Base-by-base conservation (phyloP, 139 green algal genomes). In the Spirogloea muscicola region DNA sequence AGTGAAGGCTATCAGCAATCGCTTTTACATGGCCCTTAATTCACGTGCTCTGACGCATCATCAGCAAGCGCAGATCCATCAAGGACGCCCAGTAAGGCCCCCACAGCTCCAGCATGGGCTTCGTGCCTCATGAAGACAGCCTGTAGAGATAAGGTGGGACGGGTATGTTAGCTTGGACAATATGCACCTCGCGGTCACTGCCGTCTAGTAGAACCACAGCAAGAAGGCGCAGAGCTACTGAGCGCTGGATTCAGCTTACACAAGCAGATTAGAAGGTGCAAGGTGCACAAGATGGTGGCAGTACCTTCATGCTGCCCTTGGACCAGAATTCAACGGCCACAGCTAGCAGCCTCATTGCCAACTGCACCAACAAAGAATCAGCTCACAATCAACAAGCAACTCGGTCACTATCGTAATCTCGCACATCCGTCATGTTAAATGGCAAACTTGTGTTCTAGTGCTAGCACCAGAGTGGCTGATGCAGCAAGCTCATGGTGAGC, bases 241-340 rank as follows among this genome's bases (percentile, higher is more conserved):
- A 0, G 10, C 36, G 43, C 7, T 34, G 36, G 34, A 61, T 62
- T 29, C 10, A 67, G 34, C 43, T n/a, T 67, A 10, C n/a, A 67
- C 18, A 18, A 5, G 46, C 7, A 27, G 7, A 49, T 9, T 6
- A 60, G 7, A 60, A 60, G 49, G 10, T 21, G 10, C 10, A 60
- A 27, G 33, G 7, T 37, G 49, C 13, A 7, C 5, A 33, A 44
- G 34, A 67, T 29, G 58, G 6, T 5, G 58, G 43, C 21, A 10
- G 25, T 21, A 76, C 68, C 57, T 78, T 68, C 69, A 78, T 69
- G 34, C 3, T 13, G 31, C 69, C 57, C 31, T 78, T 78, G 57
- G 69, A 78, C 69, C 69, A 78, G 41, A 78, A 78, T 37, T 78
- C 58, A 51, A 78, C 43, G 9, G 69, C 58, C 31, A 72, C 69